Conservation (phyloP, 2,329 filamentous ascomycete species). For the Monosporascus sp. region DNA sequence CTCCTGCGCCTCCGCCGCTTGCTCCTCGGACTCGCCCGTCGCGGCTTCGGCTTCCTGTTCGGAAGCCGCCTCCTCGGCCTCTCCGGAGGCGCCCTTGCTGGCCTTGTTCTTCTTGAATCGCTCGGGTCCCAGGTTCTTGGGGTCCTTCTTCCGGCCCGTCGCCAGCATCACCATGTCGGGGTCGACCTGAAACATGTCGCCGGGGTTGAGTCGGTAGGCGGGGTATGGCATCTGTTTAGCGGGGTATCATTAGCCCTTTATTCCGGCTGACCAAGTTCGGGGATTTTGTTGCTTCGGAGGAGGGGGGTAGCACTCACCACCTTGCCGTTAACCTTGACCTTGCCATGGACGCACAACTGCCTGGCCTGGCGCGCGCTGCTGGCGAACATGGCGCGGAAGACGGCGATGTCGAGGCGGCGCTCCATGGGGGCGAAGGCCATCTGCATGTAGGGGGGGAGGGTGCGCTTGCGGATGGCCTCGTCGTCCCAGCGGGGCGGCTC, state of each 20-base stretch:
- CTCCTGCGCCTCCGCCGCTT: slow-evolving; percentile 23
- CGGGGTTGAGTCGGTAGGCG: slow-evolving; percentile 90
- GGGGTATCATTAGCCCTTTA: too few species aligned
- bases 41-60: slow-evolving; percentile 9
- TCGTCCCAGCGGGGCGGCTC: slow-evolving; percentile 12
- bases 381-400: slow-evolving; percentile 90
- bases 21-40: slow-evolving; percentile 16
- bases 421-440: slow-evolving; percentile 94
- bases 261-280: too few species aligned
- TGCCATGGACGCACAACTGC: slow-evolving; percentile 89
- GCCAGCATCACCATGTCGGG: slow-evolving; percentile 82
- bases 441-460: slow-evolving; percentile 83
- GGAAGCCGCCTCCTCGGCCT: slow-evolving; percentile 12
- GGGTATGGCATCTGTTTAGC: slow-evolving; percentile 76
- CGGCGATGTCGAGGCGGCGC: slow-evolving; percentile 84
- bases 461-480: not conserved
- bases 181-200: slow-evolving; percentile 97
- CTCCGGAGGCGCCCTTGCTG: slow-evolving; percentile 17
- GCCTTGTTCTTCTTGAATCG: slow-evolving; percentile 19
- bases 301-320: slow-evolving; percentile 52
- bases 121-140: slow-evolving; percentile 10
- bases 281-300: too few species aligned
- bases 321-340: slow-evolving; percentile 93
- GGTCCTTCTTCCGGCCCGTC: slow-evolving; percentile 67
- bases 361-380: slow-evolving; percentile 89